phyloP scores from a whole-genome alignment of 495 filamentous ascomycete genomes.

The Oidiodendron maius region DNA sequence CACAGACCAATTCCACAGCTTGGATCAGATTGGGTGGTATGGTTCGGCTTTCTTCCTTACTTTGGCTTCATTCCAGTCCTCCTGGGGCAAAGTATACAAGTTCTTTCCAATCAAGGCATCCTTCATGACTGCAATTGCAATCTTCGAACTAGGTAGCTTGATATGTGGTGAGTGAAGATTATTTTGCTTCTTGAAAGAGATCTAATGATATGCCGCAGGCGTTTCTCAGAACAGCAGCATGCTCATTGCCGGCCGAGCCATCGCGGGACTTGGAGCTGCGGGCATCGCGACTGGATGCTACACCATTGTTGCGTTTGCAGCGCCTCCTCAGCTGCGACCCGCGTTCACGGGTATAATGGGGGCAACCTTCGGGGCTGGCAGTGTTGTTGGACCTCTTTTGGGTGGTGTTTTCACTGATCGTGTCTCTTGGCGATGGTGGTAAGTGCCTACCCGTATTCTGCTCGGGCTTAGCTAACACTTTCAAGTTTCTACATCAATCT shows the following conservation, averaged over 20 bases:
- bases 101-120: conserved; percentile 36
- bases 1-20: conserved; percentile 36
- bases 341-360: conserved; percentile 39
- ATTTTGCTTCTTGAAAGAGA: not conserved
- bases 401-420: conserved; percentile 60
- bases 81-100: conserved; percentile 41
- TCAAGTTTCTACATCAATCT: conserved; percentile 41
- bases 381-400: conserved; percentile 44
- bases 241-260: conserved; percentile 48
- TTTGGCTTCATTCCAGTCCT: conserved; percentile 36
- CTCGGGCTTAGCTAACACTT: too few relatives aligned
- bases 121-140: conserved; percentile 35
- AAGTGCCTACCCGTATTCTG: too few relatives aligned
- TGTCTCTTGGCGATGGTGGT: conserved; percentile 57
- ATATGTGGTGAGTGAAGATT: conserved; percentile 44
- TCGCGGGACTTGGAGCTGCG: conserved; percentile 45
- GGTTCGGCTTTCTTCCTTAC: conserved; percentile 35
- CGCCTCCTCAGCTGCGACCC: conserved; percentile 35
- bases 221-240: conserved; percentile 40
- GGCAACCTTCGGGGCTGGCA: conserved; percentile 20
- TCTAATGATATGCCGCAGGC: not conserved
- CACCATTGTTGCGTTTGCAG: conserved; percentile 41
- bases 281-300: conserved; percentile 45
- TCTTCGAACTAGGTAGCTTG: conserved; percentile 49
- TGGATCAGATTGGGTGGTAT: too few relatives aligned